Conservation (phyloP, 2,329 filamentous ascomycete genomes). For the Ophiostoma ips region DNA sequence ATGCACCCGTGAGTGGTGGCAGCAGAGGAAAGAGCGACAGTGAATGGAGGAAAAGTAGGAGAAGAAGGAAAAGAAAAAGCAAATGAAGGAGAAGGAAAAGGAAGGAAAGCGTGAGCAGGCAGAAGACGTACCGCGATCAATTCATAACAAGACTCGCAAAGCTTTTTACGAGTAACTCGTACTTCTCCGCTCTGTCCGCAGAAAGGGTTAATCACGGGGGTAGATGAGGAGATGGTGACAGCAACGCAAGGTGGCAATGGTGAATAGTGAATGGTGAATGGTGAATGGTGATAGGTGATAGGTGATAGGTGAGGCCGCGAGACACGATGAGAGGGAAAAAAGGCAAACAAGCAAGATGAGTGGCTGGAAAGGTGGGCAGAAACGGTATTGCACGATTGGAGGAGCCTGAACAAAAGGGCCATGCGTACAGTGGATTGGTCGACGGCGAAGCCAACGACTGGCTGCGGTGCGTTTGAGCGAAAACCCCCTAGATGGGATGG, state of each 20-base stretch:
- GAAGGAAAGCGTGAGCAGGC: slow-evolving; percentile 12
- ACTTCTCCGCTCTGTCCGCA: slow-evolving; percentile 26
- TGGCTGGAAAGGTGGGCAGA: slow-evolving; percentile 2
- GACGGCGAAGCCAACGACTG: background rate
- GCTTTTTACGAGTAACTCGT: too few relatives aligned
- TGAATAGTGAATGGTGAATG: background rate
- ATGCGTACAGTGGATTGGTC: background rate
- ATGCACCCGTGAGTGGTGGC: too few relatives aligned
- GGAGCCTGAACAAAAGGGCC: background rate
- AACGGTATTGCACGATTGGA: slow-evolving; percentile 4
- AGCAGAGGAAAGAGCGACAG: background rate
- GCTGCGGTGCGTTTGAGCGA: too few relatives aligned
- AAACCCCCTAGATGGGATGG: background rate
- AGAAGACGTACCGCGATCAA: slow-evolving; percentile 9
- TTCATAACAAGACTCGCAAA: slow-evolving; percentile 8
- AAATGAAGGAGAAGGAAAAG: background rate
- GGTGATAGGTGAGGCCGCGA: slow-evolving; percentile 5
- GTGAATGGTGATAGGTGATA: background rate
- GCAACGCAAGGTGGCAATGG: background rate
- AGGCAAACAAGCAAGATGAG: background rate
- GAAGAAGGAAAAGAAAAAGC: background rate
- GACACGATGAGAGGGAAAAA: background rate
- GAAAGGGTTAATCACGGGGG: slow-evolving; percentile 39
- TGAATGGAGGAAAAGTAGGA: background rate
- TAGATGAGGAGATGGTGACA: background rate